These are phyloP conservation scores for Rhododendron mucronatum DNA, from an alignment of 148 eudicot genomes.

Conservation along the genomic window DNA sequence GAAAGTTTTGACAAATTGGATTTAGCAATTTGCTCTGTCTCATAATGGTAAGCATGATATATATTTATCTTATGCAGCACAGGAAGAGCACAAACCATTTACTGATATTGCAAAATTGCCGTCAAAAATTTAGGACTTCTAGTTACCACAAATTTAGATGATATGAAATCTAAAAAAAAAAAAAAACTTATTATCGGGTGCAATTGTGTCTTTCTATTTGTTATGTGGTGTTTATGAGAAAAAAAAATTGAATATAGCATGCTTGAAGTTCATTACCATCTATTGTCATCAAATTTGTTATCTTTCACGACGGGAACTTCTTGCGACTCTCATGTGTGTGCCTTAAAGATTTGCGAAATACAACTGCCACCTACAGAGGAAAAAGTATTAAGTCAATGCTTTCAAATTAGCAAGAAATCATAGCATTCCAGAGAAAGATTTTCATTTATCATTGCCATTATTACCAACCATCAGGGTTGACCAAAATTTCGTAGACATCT, in stretches of 20 bases:
- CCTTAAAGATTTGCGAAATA: constrained; percentile 58
- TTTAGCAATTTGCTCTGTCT: neutral
- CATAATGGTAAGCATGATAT: neutral
- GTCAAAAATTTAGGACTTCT: neutral
- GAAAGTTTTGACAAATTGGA: neutral
- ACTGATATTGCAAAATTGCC: neutral
- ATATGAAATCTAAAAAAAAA: neutral
- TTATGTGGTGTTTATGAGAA: neutral
- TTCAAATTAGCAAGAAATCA: neutral
- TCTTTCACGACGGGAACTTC: constrained; percentile 53
- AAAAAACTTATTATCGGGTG: neutral
- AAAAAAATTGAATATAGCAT: neutral
- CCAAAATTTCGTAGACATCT: neutral
- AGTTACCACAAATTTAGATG: neutral
- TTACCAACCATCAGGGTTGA: neutral
- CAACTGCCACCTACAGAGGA: constrained; percentile 52
- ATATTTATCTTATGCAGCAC: neutral
- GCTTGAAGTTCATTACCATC: constrained; percentile 64
- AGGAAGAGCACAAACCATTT: neutral
- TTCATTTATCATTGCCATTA: neutral
- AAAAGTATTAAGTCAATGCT: neutral
- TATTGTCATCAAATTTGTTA: constrained; percentile 63
- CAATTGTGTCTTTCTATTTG: neutral
- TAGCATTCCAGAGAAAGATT: neutral
- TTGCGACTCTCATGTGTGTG: constrained; percentile 52